Conservation (phyloP, 495 filamentous ascomycete species). For the Penicillium herquei region DNA sequence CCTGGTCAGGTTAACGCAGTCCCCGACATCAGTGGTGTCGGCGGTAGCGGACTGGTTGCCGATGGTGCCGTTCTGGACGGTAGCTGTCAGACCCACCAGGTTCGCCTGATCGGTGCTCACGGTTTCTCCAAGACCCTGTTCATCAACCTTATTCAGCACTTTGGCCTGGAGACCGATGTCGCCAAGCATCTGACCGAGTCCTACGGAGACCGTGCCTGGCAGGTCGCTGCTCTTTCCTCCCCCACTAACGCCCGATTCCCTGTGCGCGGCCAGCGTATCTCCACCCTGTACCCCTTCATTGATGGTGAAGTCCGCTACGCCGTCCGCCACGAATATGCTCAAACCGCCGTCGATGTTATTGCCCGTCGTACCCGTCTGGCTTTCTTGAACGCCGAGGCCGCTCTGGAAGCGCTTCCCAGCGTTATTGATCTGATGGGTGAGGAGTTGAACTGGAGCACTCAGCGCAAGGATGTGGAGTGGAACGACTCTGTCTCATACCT, state of each 20-base stretch:
- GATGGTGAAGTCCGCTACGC: slow-evolving; percentile 95
- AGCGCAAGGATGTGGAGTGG: slow-evolving; percentile 81
- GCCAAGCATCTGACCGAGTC: slow-evolving; percentile 85
- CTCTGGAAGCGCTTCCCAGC: slow-evolving; percentile 81
- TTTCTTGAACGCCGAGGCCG: slow-evolving; percentile 94
- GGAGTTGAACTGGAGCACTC: slow-evolving; percentile 79
- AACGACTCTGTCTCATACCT: slow-evolving; percentile 74
- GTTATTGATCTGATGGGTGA: slow-evolving; percentile 93
- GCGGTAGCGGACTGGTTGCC: slow-evolving; percentile 57
- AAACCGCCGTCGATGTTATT: slow-evolving; percentile 89
- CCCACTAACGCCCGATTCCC: slow-evolving; percentile 86
- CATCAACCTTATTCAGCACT: slow-evolving; percentile 98
- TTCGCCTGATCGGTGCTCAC: slow-evolving; percentile 89
- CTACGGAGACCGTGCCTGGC: slow-evolving; percentile 96
- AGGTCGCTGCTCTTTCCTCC: slow-evolving; percentile 79
- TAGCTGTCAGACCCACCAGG: slow-evolving; percentile 84
- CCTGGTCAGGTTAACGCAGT: slow-evolving; percentile 56
- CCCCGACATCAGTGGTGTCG: slow-evolving; percentile 76
- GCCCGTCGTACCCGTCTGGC: slow-evolving; percentile 85
- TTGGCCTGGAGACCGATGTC: slow-evolving; percentile 91
- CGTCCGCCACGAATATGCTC: slow-evolving; percentile 86
- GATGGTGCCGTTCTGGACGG: slow-evolving; percentile 79
- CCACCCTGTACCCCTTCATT: slow-evolving; percentile 86
- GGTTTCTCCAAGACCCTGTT: slow-evolving; percentile 94
- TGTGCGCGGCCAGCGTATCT: slow-evolving; percentile 79